Percentiles rank a stretch among this genome's conserved stretches.
These are phyloP conservation scores for Pulveroboletus frians DNA, from an alignment of 768 basidiomycete species.

Conservation along the genomic window DNA sequence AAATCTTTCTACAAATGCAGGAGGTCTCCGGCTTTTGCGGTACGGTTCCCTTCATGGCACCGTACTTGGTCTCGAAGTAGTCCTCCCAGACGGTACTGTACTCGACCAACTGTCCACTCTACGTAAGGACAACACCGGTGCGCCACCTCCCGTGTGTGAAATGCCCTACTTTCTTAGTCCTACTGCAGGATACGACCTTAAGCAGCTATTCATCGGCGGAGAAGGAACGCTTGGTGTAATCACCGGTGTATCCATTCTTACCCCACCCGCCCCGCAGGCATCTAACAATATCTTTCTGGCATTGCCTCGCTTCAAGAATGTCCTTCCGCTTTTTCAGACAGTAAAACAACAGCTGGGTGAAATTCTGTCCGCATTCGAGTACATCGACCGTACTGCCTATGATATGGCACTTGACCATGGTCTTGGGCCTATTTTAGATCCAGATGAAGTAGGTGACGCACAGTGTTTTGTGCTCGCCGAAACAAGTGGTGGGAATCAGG, in stretches of 20 bases:
- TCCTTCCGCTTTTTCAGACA: slow-evolving; percentile 78
- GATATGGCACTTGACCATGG: slow-evolving; percentile 81
- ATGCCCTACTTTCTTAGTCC: not conserved
- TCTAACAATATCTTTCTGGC: slow-evolving; percentile 91
- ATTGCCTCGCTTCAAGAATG: slow-evolving; percentile 78
- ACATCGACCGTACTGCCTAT: slow-evolving; percentile 83
- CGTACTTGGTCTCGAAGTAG: slow-evolving; percentile 93
- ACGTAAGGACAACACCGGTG: slow-evolving; percentile 96
- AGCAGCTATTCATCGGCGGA: slow-evolving; percentile 96
- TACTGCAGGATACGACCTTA: slow-evolving; percentile 86
- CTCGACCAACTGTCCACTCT: slow-evolving; percentile 85
- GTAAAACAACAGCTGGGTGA: slow-evolving; percentile 84
- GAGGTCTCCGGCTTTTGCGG: slow-evolving; percentile 88
- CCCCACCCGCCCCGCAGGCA: slow-evolving; percentile 75
- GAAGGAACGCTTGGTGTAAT: slow-evolving; percentile 96
- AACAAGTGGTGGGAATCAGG: slow-evolving; percentile 87
- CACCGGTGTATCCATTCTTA: slow-evolving; percentile 91
- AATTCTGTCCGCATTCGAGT: slow-evolving; percentile 96
- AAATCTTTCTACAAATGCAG: slow-evolving; percentile 95
- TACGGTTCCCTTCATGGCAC: slow-evolving; percentile 95
- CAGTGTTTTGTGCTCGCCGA: slow-evolving; percentile 90
- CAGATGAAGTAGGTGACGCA: slow-evolving; percentile 70
- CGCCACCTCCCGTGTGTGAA: slow-evolving; percentile 14
- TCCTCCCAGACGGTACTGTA: slow-evolving; percentile 89
- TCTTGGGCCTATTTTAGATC: slow-evolving; percentile 69